Base-by-base conservation (phyloP, 177 flowering plant species). In the Vitis hybrid region DNA sequence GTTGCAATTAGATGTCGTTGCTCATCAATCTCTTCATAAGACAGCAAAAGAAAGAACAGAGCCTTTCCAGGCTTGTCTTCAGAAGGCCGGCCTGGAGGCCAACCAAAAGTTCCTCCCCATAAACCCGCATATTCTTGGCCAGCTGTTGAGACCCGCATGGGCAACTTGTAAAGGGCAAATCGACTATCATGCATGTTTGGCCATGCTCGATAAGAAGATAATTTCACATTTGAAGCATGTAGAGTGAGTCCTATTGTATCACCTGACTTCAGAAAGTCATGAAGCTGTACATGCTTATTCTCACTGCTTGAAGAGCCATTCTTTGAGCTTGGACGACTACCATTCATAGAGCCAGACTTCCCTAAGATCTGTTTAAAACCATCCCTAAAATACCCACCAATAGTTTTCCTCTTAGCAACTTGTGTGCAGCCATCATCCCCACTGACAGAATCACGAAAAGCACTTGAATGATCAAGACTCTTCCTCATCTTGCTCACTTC, bases 31-130 rank as follows among this genome's bases (percentile, higher is more conserved):
- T 91, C 92, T 72, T 94, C 94, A 78, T 90, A 94, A 20, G 97
- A 92, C 66, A 94, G 88, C 74, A 89, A 74, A 65, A 94, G 86
- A 76, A 94, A 89, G 82, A 91, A 94, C 33, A 94, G 76, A 62
- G 98, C 98, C 75, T 90, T 94, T 63, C 94, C 97, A n/a, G 93
- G 90, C 76, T 90, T 92, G 79, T 92, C 97, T 71, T 88, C 88
- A 13, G 89, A 73, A 44, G 85, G 84, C 75, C 66, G 85, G 20
- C 97, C 98, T 2, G 96, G 97, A 59, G 97, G 97, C 98, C 97
- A 94, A 18, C 98, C 97, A 79, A 94, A 92, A 15, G 96, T 85
- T 4, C 96, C 98, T 71, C 94, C 98, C 97, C 97, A 94, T 44
- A 92, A 66, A 73, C 98, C 98, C 44, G 92, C 91, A 76, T 82